Percentiles rank a stretch among this genome's conserved stretches.
These are phyloP conservation scores for Roridomyces roridus DNA, from an alignment of 768 basidiomycete species.

Conservation along the genomic window DNA sequence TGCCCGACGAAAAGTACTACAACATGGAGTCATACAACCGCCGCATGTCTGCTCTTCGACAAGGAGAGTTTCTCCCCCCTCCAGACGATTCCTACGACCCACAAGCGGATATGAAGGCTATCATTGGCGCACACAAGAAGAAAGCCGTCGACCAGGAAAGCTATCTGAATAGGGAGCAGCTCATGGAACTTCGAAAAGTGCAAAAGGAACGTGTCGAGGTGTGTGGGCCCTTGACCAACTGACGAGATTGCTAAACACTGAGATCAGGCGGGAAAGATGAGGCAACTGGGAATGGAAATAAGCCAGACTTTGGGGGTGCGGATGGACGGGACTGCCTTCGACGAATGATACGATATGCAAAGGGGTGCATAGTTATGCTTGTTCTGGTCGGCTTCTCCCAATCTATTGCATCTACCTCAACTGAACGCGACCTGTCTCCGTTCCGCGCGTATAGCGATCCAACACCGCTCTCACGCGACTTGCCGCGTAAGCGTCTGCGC, in stretches of 20 bases:
- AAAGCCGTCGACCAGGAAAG: conserved; percentile 69
- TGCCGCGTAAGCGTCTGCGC: too few relatives aligned
- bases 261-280: conserved; percentile 78
- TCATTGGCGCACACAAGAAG: conserved; percentile 74
- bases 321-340: conserved; percentile 78
- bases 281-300: conserved; percentile 86
- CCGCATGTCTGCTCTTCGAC: conserved; percentile 83
- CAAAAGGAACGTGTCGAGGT: conserved; percentile 89
- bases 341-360: conserved; percentile 37
- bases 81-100: conserved; percentile 79
- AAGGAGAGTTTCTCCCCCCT: conserved; percentile 83
- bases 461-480: too few relatives aligned
- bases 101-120: conserved; percentile 82
- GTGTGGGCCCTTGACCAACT: conserved; percentile 23
- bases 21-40: conserved; percentile 85
- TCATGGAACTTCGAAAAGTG: conserved; percentile 80
- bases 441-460: too few relatives aligned
- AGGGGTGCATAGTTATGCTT: background rate
- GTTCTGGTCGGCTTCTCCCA: background rate
- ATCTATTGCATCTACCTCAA: background rate
- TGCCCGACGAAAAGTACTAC: conserved; percentile 96
- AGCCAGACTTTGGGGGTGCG: conserved; percentile 85
- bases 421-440: too few relatives aligned
- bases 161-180: conserved; percentile 78
- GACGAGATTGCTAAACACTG: background rate